These are phyloP conservation scores for Vicia sativa DNA, from an alignment of 306 rosid genomes.

Conservation along the genomic window DNA sequence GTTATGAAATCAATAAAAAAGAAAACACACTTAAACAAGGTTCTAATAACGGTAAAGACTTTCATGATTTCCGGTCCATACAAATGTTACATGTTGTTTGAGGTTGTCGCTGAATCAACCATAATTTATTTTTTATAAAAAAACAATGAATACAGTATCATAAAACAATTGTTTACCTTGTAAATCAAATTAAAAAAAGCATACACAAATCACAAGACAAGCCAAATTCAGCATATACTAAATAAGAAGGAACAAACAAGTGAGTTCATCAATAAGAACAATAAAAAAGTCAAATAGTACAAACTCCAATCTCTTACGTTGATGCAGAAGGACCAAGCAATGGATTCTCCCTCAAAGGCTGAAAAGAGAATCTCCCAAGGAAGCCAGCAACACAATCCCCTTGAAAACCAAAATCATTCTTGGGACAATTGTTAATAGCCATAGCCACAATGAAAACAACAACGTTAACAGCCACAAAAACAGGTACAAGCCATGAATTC, in stretches of 20 bases:
- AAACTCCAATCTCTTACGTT: slow-evolving; percentile 50
- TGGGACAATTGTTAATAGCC: slow-evolving; percentile 77
- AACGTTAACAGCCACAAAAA: slow-evolving; percentile 64
- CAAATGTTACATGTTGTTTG: no score
- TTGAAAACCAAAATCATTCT: slow-evolving; percentile 33
- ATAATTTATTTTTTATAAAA: no score
- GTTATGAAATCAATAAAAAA: no score
- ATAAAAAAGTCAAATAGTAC: background rate
- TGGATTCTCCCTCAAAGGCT: slow-evolving; percentile 80
- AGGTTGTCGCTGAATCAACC: no score
- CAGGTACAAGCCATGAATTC: slow-evolving; percentile 85
- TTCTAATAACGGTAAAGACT: no score
- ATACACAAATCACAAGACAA: background rate
- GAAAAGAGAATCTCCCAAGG: slow-evolving; percentile 75
- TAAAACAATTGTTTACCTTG: no score
- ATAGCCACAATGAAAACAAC: slow-evolving; percentile 61
- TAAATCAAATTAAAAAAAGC: no score
- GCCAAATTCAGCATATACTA: no score
- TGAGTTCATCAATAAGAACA: background rate
- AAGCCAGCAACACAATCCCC: slow-evolving; percentile 65
- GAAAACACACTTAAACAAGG: no score
- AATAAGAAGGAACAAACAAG: no score
- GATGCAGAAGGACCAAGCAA: slow-evolving; percentile 84
- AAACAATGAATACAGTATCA: no score
- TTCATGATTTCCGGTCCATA: no score